Evolutionary conservation across 2,329 filamentous ascomycete genomes (phyloP), one percentile per base, ranked within the genome.

Genomic region (Teratosphaeria zuluensis): DNA sequence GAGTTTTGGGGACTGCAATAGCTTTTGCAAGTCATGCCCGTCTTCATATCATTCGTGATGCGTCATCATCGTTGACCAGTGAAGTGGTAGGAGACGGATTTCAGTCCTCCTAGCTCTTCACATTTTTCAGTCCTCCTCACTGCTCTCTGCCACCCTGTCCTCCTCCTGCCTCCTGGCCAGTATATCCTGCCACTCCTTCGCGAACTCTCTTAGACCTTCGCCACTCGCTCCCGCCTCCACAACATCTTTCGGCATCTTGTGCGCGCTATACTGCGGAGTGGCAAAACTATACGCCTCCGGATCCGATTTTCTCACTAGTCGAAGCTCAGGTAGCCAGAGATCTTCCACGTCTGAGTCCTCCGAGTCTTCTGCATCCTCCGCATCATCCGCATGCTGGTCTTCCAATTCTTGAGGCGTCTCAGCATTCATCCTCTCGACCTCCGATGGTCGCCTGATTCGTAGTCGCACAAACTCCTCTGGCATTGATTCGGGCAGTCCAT

Each of bases 211-310:
- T 76, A 97, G 81, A 2, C 88, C 89, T 58, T 89, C 84, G 0
- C 76, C 78, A 19, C 79, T 77, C 33, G 72, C 75, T 32, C 81
- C 82, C 1, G 84, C 84, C 68, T 86, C 84, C 1, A 96, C 92
- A 1, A 97, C 90, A 66, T 99, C 94, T 72, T 87, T 91, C 0
- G 94, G 94, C 66, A 99, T 76, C 75, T 97, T 99, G 71, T 97
- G 92, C 2, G 94, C 92, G 62, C 91, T 96, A 73, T 95, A 97
- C 68, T 92, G 89, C 1, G 90, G 84, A 4, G 89, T 88, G 64
- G 83, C 85, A 70, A 96, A 95, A 65, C 88, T 88, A 70, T 90
- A 94, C 0, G 92, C 92, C 61, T 92, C 89, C 0, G 92, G 90
- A 64, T 97, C 92, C 63, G 92, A 87, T 70, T 86, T 85, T 65